Percentiles rank a stretch among this genome's conserved stretches.
These are phyloP conservation scores for Daldinia grandis DNA, from an alignment of 495 filamentous ascomycete species.

Conservation along the genomic window DNA sequence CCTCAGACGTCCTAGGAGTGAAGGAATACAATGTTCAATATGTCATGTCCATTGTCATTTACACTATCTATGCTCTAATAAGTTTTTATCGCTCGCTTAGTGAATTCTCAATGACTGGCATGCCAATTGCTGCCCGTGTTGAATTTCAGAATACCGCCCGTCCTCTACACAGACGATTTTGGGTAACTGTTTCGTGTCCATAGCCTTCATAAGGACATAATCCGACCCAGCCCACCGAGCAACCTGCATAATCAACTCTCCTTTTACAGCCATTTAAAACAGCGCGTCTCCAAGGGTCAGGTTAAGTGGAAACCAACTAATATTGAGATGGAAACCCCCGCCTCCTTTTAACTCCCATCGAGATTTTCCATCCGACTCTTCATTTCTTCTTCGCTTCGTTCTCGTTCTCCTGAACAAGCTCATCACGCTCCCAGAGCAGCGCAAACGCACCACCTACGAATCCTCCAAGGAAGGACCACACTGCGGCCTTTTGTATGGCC, in stretches of 20 bases:
- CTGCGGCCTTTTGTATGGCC: conserved; percentile 47
- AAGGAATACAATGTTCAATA: neutral
- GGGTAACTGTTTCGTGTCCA: neutral
- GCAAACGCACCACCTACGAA: conserved; percentile 60
- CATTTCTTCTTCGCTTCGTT: conserved; percentile 32
- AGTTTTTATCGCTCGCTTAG: neutral
- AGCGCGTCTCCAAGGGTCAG: neutral
- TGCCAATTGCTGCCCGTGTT: neutral
- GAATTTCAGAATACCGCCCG: neutral
- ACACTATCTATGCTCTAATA: neutral
- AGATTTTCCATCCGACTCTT: neutral
- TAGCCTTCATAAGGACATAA: neutral
- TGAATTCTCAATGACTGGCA: neutral
- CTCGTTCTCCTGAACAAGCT: conserved; percentile 30
- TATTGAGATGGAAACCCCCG: neutral
- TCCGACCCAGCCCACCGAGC: neutral
- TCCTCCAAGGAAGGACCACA: conserved; percentile 57
- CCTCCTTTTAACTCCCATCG: neutral
- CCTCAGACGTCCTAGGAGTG: neutral
- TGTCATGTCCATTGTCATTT: neutral
- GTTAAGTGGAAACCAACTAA: neutral
- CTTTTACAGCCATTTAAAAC: neutral
- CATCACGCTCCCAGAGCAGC: conserved; percentile 45
- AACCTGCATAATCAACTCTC: neutral
- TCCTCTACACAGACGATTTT: neutral